A percentile compares a stretch with the other conserved stretches of the same genome.
Evolutionary conservation across 108 stramenopile species (phyloP).

Genomic region (Cyclotella choctawhatcheeana): DNA sequence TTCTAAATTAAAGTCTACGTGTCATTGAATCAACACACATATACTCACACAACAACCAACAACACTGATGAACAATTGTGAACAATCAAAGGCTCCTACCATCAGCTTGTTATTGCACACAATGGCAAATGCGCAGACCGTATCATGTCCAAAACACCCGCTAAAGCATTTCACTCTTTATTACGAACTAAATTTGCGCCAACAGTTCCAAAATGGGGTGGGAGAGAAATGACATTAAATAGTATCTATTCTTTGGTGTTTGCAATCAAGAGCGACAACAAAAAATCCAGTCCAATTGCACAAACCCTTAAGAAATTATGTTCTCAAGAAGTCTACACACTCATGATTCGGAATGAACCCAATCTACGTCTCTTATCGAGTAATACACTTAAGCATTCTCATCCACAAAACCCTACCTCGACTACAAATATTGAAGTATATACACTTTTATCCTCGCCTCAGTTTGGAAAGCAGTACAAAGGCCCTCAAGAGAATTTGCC

Average conservation of each 20-base stretch:
- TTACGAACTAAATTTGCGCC: slow-evolving; percentile 77
- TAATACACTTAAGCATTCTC: slow-evolving; percentile 69
- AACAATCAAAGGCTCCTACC: too few species aligned
- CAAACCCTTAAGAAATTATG: slow-evolving; percentile 25
- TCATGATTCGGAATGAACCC: slow-evolving; percentile 72
- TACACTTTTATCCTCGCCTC: slow-evolving; percentile 78
- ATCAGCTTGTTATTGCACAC: slow-evolving; percentile 81
- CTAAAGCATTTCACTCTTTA: slow-evolving; percentile 67
- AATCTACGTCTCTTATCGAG: slow-evolving; percentile 62
- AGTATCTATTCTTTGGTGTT: slow-evolving; percentile 74
- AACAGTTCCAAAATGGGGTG: slow-evolving; percentile 65
- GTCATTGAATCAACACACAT: too few species aligned
- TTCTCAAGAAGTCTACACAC: slow-evolving; percentile 48
- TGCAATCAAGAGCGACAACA: slow-evolving; percentile 34
- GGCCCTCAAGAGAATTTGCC: slow-evolving; percentile 87
- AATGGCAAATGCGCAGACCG: slow-evolving; percentile 94
- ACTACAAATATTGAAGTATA: slow-evolving; percentile 65
- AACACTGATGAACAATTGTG: too few species aligned
- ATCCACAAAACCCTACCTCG: slow-evolving; percentile 25
- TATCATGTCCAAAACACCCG: slow-evolving; percentile 82
- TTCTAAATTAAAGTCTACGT: too few species aligned
- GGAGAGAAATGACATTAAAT: slow-evolving; percentile 85
- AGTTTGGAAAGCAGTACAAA: slow-evolving; percentile 80
- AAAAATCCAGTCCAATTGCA: slow-evolving; percentile 24
- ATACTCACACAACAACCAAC: too few species aligned